These are phyloP conservation scores for Salicornia ramosissima DNA, from an alignment of 148 eudicot species.

Conservation along the genomic window DNA sequence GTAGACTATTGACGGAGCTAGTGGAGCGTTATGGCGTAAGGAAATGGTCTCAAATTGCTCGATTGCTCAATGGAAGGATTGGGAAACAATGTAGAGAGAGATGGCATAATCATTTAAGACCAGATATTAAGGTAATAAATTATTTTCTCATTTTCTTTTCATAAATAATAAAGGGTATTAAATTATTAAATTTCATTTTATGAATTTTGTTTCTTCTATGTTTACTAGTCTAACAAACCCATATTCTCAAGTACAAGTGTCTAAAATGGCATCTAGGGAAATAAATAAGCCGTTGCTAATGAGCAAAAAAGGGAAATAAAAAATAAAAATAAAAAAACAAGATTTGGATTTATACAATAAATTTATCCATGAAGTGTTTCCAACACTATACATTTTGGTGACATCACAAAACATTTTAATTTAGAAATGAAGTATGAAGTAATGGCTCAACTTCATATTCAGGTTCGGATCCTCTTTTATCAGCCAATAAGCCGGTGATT, in stretches of 20 bases:
- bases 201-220: not conserved
- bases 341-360: not conserved
- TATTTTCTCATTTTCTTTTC: too few species aligned
- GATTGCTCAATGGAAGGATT: slow-evolving; percentile 66
- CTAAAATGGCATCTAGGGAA: slow-evolving; percentile 16
- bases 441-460: not conserved
- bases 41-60: slow-evolving; percentile 91
- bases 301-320: slow-evolving; percentile 22
- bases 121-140: slow-evolving; percentile 78
- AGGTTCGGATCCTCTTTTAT: too few species aligned
- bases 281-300: slow-evolving; percentile 13
- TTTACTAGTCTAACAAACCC: slow-evolving; percentile 14
- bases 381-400: slow-evolving; percentile 4
- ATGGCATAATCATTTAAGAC: slow-evolving; percentile 95
- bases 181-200: too few species aligned
- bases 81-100: slow-evolving; percentile 97
- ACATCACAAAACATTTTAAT: not conserved
- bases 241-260: slow-evolving; percentile 14
- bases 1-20: slow-evolving; percentile 35
- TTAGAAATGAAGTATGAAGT: too few species aligned
- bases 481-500: too few species aligned
- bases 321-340: too few species aligned
- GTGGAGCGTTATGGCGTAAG: slow-evolving; percentile 70
- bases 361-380: slow-evolving; percentile 17
- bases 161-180: too few species aligned